phyloP scores from a whole-genome alignment of 495 filamentous ascomycete species.

The Penicillium goetzii region DNA sequence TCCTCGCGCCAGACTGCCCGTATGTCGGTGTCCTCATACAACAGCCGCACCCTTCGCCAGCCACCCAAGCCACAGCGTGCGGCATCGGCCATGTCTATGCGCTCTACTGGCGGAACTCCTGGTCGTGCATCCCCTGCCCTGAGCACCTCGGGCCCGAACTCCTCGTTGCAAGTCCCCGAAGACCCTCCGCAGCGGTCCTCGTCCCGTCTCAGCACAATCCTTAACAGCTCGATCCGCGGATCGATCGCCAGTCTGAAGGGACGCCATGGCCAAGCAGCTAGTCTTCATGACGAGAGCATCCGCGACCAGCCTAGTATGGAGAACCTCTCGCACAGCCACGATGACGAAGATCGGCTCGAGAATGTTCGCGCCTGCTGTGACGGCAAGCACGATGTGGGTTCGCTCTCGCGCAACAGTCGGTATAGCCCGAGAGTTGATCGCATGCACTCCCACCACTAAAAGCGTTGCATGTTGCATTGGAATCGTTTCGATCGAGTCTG shows the following conservation, averaged over 20 bases:
- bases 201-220: conserved; percentile 48
- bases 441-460: conserved; percentile 45
- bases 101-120: conserved; percentile 45
- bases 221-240: conserved; percentile 51
- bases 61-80: conserved; percentile 53
- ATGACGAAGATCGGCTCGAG: conserved; percentile 81
- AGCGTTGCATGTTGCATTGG: conserved; percentile 15
- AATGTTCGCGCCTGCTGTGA: conserved; percentile 98
- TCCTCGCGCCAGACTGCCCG: conserved; percentile 58
- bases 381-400: conserved; percentile 68
- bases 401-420: conserved; percentile 50
- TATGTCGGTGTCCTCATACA: conserved; percentile 81
- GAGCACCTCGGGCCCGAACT: conserved; percentile 48
- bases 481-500: conserved; percentile 34
- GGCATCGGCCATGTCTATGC: conserved; percentile 50
- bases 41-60: conserved; percentile 69
- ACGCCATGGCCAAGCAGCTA: conserved; percentile 45
- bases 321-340: conserved; percentile 72
- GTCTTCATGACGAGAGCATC: conserved; percentile 71
- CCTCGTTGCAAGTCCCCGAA: conserved; percentile 45
- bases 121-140: conserved; percentile 48
- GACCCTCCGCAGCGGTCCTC: conserved; percentile 43
- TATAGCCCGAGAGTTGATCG: conserved; percentile 49
- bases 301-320: conserved; percentile 74
- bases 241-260: conserved; percentile 48